Percentiles rank a stretch among this genome's conserved stretches.
Conservation (phyloP, 2,329 filamentous ascomycete genomes). For the Dendryphion nanum region DNA sequence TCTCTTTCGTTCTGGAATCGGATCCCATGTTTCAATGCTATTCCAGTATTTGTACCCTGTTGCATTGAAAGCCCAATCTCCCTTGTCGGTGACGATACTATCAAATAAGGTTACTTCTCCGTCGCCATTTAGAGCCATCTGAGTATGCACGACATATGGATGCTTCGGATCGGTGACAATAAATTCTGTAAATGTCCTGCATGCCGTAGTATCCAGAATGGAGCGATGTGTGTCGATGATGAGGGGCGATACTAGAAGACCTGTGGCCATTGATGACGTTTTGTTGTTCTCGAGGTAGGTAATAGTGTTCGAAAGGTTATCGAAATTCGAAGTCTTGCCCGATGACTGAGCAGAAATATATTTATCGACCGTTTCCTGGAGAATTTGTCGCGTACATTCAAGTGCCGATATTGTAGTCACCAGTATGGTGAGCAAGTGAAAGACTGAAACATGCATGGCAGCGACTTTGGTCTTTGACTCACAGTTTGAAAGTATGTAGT, state of each 20-base stretch:
- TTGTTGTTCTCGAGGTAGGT: conserved; percentile 11
- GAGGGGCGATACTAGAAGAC: neutral
- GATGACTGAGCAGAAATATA: conserved; percentile 6
- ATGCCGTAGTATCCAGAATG: conserved; percentile 5
- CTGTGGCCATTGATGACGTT: conserved; percentile 1
- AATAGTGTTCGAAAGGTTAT: conserved; percentile 5
- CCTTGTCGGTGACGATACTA: conserved; percentile 6
- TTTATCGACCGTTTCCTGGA: conserved; percentile 4
- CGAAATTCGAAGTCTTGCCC: conserved; percentile 4
- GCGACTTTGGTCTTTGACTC: too few species aligned
- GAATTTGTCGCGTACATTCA: conserved; percentile 6
- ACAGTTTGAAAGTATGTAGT: too few species aligned
- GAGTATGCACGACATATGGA: conserved; percentile 3
- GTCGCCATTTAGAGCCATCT: conserved; percentile 4
- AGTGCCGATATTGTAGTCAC: conserved; percentile 1
- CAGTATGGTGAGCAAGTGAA: conserved; percentile 4
- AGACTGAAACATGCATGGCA: too few species aligned
- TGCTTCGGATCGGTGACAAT: conserved; percentile 3
- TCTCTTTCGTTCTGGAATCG: conserved; percentile 5
- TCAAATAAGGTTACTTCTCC: neutral
- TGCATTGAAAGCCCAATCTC: conserved; percentile 9
- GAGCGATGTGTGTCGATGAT: conserved; percentile 2
- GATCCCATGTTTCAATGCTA: conserved; percentile 6
- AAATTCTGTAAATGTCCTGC: conserved; percentile 8
- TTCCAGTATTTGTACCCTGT: conserved; percentile 5